These are phyloP conservation scores for Apiospora saccharicola DNA, from an alignment of 2,329 filamentous ascomycete species.

Conservation along the genomic window DNA sequence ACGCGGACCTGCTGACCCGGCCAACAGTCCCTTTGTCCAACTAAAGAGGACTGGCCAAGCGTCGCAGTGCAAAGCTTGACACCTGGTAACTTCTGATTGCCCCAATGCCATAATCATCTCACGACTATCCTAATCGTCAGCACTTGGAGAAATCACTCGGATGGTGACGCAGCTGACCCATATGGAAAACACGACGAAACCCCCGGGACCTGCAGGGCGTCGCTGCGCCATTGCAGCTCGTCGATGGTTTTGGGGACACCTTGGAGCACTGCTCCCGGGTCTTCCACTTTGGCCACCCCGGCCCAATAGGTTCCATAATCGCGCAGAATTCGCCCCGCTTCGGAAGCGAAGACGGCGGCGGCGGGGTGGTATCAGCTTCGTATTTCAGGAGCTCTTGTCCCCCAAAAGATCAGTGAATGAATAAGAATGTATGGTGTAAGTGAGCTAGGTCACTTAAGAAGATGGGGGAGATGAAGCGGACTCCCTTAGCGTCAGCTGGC, in stretches of 20 bases:
- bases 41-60: no score
- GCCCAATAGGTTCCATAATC: neutral
- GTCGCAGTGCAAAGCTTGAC: no score
- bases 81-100: no score
- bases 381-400: neutral
- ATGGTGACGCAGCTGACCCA: neutral
- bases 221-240: neutral
- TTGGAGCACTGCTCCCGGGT: neutral
- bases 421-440: no score
- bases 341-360: neutral
- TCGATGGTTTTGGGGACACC: neutral
- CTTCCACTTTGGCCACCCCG: no score
- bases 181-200: neutral
- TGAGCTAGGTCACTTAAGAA: neutral
- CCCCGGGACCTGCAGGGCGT: neutral
- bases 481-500: conserved; percentile 1
- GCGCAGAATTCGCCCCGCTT: neutral
- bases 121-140: neutral
- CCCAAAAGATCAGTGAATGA: neutral
- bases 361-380: neutral
- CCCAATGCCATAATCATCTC: no score
- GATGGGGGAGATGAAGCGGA: neutral
- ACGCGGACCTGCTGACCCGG: conserved; percentile 3
- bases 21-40: neutral
- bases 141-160: no score